phyloP scores from a whole-genome alignment of 441 rosid species.

The Erodium texanum region DNA sequence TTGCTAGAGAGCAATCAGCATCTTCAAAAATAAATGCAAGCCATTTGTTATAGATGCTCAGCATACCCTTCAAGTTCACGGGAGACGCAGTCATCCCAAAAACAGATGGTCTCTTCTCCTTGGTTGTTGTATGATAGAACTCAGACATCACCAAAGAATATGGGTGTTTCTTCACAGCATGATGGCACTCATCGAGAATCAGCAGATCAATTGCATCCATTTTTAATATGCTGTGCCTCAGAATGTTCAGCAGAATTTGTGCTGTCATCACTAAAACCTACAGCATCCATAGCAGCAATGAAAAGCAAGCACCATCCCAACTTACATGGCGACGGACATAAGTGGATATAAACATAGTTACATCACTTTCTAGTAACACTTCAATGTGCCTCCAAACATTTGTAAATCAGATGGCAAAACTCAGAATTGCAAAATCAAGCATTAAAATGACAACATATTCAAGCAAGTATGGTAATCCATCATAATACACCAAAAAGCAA shows the following conservation, averaged over 20 bases:
- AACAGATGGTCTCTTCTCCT: conserved; percentile 88
- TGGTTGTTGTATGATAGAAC: conserved; percentile 84
- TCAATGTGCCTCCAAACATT: neutral
- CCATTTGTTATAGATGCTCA: conserved; percentile 2
- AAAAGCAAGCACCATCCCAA: conserved; percentile 1
- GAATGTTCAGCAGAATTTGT: conserved; percentile 86
- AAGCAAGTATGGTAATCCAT: neutral
- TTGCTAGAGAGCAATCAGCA: conserved; percentile 8
- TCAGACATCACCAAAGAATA: conserved; percentile 99
- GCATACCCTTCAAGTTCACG: conserved; percentile 85
- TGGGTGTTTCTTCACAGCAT: conserved; percentile 99
- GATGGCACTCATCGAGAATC: conserved; percentile 95
- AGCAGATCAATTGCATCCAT: conserved; percentile 89
- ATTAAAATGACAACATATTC: neutral
- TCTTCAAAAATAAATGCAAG: conserved; percentile 11
- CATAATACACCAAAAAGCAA: no score
- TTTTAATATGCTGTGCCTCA: conserved; percentile 94
- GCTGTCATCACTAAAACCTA: conserved; percentile 99
- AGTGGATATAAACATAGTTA: neutral
- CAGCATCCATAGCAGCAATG: neutral
- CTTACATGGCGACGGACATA: neutral
- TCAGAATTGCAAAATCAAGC: neutral
- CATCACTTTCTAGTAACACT: neutral
- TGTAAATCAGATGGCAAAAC: neutral
- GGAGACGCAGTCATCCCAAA: conserved; percentile 99